A percentile compares a stretch with the other conserved stretches of the same genome.
Conservation (phyloP, 1,139 yeast genomes). For the Protomyces pachydermus region DNA sequence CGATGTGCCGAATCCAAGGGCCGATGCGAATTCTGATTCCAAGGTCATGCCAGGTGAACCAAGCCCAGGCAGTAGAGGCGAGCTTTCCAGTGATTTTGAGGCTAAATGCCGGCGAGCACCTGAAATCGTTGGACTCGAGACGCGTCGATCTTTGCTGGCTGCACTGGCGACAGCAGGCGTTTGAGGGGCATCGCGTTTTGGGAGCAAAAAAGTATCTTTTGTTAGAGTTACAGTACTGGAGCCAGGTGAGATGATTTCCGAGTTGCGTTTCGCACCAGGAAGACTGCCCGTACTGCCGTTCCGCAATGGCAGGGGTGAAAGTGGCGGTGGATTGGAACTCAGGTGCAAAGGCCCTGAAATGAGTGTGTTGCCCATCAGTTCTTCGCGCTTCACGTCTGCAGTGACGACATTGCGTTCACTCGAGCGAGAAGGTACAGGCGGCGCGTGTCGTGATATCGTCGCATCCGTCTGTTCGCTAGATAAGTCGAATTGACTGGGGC, state of each 20-base stretch:
- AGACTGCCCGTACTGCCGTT: neutral
- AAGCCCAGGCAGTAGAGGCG: conserved; percentile 1
- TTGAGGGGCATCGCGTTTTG: neutral
- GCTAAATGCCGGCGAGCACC: conserved; percentile 1
- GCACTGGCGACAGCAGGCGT: neutral
- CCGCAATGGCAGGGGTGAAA: neutral
- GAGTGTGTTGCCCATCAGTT: neutral
- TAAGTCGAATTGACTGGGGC: neutral
- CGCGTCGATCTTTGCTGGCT: neutral
- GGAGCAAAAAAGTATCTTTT: neutral
- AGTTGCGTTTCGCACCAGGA: neutral
- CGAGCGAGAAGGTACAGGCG: conserved; percentile 11
- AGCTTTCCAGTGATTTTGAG: conserved; percentile 12
- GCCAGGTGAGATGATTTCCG: neutral
- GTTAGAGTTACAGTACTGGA: neutral
- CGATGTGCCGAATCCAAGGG: neutral
- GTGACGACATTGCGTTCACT: neutral
- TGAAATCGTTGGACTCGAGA: neutral
- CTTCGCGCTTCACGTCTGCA: neutral
- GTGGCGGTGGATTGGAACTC: neutral
- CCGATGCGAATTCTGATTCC: conserved; percentile 12
- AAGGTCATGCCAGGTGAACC: conserved; percentile 7
- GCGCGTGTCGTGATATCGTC: neutral
- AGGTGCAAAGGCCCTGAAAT: neutral
- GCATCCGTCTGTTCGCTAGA: neutral